These are phyloP conservation scores for Elsinoe perseae DNA, from an alignment of 2,329 filamentous ascomycete species.

Conservation along the genomic window DNA sequence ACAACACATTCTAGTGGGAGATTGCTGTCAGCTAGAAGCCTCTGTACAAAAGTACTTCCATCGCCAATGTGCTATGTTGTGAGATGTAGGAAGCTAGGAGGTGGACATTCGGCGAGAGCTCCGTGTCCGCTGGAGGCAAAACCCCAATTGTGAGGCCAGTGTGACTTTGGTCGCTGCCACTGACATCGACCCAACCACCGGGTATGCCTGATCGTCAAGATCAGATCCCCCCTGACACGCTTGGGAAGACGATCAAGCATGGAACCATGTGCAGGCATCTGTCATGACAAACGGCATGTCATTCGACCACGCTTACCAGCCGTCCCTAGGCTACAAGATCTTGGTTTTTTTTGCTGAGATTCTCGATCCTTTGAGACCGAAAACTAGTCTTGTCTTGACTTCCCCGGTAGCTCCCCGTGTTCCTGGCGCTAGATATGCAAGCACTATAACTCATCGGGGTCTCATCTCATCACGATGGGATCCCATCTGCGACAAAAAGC, in stretches of 20 bases:
- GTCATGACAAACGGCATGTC: not conserved
- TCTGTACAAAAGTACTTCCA: too few species aligned
- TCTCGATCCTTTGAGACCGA: not conserved
- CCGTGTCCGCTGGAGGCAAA: not conserved
- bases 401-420: not conserved
- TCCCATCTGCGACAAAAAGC: not conserved
- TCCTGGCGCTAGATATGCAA: not conserved
- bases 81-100: not conserved
- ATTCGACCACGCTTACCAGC: not conserved
- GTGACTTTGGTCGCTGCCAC: not conserved
- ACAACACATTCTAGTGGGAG: too few species aligned
- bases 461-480: slow-evolving; percentile 5
- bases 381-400: not conserved
- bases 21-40: too few species aligned
- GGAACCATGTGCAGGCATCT: not conserved
- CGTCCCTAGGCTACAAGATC: not conserved
- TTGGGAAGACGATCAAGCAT: not conserved
- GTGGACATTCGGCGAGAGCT: not conserved
- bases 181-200: not conserved
- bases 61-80: too few species aligned
- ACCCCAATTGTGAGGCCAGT: too few species aligned
- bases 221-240: not conserved
- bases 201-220: not conserved
- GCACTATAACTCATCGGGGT: not conserved
- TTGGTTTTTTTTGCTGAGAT: not conserved